phyloP scores from a whole-genome alignment of 345 rosid genomes.

The Eucalyptus erythrocorys region DNA sequence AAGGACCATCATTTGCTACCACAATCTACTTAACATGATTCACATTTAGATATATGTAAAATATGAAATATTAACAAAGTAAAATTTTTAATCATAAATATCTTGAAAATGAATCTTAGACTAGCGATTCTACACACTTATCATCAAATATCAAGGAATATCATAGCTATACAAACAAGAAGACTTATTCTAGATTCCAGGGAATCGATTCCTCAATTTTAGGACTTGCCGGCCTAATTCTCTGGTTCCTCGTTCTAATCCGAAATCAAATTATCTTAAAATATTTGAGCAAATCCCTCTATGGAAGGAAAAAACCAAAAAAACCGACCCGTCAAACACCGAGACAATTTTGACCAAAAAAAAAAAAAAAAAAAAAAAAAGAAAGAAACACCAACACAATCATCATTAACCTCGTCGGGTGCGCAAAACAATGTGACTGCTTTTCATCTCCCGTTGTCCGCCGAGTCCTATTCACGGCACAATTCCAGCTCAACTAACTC shows the following conservation, averaged over 20 bases:
- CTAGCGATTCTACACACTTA: fast-evolving
- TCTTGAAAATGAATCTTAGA: background rate
- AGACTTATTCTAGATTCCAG: fast-evolving
- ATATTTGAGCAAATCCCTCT: no score
- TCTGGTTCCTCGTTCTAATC: no score
- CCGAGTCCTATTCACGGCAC: background rate
- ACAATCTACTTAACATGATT: no score
- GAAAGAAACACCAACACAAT: background rate
- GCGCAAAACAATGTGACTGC: background rate
- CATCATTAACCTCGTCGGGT: background rate
- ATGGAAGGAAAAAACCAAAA: no score
- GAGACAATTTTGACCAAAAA: no score
- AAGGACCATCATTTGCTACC: fast-evolving
- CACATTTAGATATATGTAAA: fast-evolving
- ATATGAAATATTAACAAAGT: no score
- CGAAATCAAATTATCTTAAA: no score
- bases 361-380: no score
- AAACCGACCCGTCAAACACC: no score
- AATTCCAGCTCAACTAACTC: background rate
- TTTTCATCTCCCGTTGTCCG: background rate
- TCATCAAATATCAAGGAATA: fast-evolving
- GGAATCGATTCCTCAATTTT: fast-evolving
- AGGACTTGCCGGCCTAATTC: background rate
- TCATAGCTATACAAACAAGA: fast-evolving
- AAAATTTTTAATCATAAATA: fast-evolving